Evolutionary conservation across 1,139 yeast genomes (phyloP), one percentile per base, ranked within the genome.

Genomic region (Candida sanyaensis): DNA sequence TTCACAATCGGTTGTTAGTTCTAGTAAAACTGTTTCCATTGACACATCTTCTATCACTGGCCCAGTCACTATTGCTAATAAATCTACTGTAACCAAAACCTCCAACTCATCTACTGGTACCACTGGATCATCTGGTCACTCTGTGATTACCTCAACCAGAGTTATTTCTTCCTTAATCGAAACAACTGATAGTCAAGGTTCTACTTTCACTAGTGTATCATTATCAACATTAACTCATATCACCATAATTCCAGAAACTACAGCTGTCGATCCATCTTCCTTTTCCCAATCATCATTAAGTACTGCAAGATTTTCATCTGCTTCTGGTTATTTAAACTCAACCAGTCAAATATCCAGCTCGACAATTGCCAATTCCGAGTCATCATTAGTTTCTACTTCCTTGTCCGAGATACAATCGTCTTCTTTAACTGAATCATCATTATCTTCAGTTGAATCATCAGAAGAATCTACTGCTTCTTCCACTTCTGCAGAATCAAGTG

Each of bases 1-100:
- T 10, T 61, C 72, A 6, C 57, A 61, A 9, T 44, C 63, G 6
- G 64, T 60, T 30, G 50, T 53, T 2, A 47, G 51, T 37, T 42
- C 48, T 9, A 51, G 47, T 28, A 53, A 52, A 41, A 49, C 55
- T 9, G 44, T 50, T 21, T 52, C 57, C 3, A 55, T 55, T 41
- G 48, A 53, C 31, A 17, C 50, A 27, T 43, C 51, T 10, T 46
- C 52, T 5, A 50, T 54, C 37, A 46, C 59, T 6, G 47, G 44
- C 11, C 50, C 42, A 24, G 46, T 49, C 7, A 53, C 57, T 12
- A n/a, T 55, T 24, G 30, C 45, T 24, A 33, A 39, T 23, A 24
- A 46, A 9, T 13, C 49, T 11, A 33, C 38, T 4, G 17, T 11
- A n/a, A 9, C 11, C 17, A 36, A 12, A 11, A 26, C 46, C 7